Evolutionary conservation across 805 yeast genomes (phyloP), one percentile per base, ranked within the genome.

Genomic region (Zygosaccharomyces lentus): DNA sequence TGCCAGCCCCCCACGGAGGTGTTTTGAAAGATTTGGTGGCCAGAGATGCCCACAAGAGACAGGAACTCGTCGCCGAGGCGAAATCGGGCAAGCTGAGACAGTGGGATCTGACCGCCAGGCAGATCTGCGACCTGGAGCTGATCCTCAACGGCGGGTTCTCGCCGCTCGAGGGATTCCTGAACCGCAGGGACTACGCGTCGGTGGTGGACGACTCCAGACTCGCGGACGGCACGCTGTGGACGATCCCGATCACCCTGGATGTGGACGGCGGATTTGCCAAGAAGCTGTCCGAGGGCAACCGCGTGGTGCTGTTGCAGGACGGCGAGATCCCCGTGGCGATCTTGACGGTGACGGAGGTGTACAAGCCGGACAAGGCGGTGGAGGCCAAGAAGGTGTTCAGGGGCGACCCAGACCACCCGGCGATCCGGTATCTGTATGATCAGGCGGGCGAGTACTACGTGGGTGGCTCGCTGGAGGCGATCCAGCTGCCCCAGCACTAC

Each of bases 321-420:
- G 90, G 87, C 65, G 86, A 82, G 56, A 69, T 77, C 44, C 80
- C 87, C 1, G 73, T 90, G 57, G 96, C 97, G 23, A 80, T 90
- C 55, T 70, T 90, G 61, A 84, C 95, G 9, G 73, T 90, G 19
- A 80, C 75, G 48, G 93, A 89, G 52, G 77, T 87, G 27, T 90
- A 84, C 73, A 74, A 74, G 58, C 96, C 96, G 55, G 75, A 90
- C 68, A 91, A 91, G 74, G 61, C 70, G 46, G 64, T 65, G 15
- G 98, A 90, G 72, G 96, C 96, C 43, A 68, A 78, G 55, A 76
- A 82, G 63, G 97, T 89, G 24, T 91, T 88, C 71, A 81, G 97
- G 66, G 98, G 97, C 51, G 97, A 91, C 66, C 90, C 95, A 37
- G 97, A 91, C 67, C 98, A 90, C 69, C 97, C 97, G 16, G 97